These are phyloP conservation scores for Teratosphaeria pseudoeucalypti DNA, from an alignment of 2,329 filamentous ascomycete genomes.

Conservation along the genomic window DNA sequence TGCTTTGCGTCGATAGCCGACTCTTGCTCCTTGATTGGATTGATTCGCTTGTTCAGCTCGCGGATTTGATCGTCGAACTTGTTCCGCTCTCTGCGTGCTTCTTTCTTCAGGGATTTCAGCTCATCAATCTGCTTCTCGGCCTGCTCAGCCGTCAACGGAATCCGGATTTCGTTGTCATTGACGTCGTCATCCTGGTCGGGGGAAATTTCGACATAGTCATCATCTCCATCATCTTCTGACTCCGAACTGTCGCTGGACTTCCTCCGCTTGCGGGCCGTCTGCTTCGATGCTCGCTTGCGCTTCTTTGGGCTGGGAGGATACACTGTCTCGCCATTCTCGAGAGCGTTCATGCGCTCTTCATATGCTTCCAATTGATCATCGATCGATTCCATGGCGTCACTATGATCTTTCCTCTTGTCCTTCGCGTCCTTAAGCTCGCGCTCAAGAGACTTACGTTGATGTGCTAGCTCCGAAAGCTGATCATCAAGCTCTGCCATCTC, in stretches of 20 bases:
- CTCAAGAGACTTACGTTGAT: conserved; percentile 11
- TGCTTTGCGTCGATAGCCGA: conserved; percentile 26
- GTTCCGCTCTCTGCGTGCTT: conserved; percentile 13
- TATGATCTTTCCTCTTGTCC: conserved; percentile 27
- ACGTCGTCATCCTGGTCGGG: conserved; percentile 11
- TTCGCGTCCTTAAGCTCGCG: conserved; percentile 20
- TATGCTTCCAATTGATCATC: conserved; percentile 38
- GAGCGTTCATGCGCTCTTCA: conserved; percentile 30
- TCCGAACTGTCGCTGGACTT: conserved; percentile 15
- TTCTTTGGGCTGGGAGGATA: conserved; percentile 31
- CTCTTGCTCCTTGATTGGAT: conserved; percentile 21
- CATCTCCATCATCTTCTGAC: conserved; percentile 10
- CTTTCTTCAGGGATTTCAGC: conserved; percentile 34
- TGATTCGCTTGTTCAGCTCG: conserved; percentile 21
- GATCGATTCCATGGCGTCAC: conserved; percentile 25
- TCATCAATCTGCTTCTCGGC: conserved; percentile 36
- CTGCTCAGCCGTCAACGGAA: conserved; percentile 31
- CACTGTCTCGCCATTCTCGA: conserved; percentile 33
- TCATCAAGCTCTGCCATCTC: conserved; percentile 18
- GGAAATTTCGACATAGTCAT: conserved; percentile 13
- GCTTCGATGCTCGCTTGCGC: conserved; percentile 28
- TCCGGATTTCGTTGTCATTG: conserved; percentile 7
- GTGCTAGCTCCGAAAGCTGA: conserved; percentile 17
- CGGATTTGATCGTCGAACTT: conserved; percentile 24
- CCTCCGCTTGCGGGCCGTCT: conserved; percentile 5